Percentiles rank a stretch among this genome's conserved stretches.
Conservation (phyloP, 2,329 filamentous ascomycete genomes). For the Verticillium alfalfae region DNA sequence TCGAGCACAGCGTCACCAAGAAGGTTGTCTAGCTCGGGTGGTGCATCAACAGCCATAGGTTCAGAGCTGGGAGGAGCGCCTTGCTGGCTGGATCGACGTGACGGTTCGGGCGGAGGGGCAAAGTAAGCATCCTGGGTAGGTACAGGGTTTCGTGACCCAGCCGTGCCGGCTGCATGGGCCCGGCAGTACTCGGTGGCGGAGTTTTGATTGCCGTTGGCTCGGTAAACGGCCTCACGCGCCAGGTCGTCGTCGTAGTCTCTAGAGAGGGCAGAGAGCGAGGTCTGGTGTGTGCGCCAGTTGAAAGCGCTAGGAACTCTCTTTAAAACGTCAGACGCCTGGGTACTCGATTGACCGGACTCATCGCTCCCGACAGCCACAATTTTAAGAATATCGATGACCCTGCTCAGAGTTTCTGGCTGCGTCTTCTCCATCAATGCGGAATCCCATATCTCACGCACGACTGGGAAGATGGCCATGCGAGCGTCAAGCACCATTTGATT, state of each 20-base stretch:
- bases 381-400: constrained; percentile 77
- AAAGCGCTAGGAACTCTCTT: constrained; percentile 38
- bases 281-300: constrained; percentile 31
- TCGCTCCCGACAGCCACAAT: constrained; percentile 71
- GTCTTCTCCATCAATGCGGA: constrained; percentile 79
- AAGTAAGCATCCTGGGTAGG: constrained; percentile 51
- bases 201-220: constrained; percentile 62
- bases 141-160: constrained; percentile 61
- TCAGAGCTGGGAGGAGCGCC: constrained; percentile 13
- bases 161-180: constrained; percentile 51
- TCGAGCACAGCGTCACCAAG: constrained; percentile 14
- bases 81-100: constrained; percentile 13
- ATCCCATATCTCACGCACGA: constrained; percentile 76
- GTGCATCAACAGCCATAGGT: constrained; percentile 25
- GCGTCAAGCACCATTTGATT: constrained; percentile 83
- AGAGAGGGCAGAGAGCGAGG: constrained; percentile 19
- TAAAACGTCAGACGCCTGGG: constrained; percentile 30
- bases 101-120: constrained; percentile 17
- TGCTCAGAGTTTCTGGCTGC: constrained; percentile 69
- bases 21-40: constrained; percentile 16
- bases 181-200: constrained; percentile 70
- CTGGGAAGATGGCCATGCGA: constrained; percentile 71
- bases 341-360: constrained; percentile 48
- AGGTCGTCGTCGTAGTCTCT: constrained; percentile 47
- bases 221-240: constrained; percentile 73